phyloP scores from a whole-genome alignment of 1,139 yeast species.

The Debaryomyces psychrophilus region DNA sequence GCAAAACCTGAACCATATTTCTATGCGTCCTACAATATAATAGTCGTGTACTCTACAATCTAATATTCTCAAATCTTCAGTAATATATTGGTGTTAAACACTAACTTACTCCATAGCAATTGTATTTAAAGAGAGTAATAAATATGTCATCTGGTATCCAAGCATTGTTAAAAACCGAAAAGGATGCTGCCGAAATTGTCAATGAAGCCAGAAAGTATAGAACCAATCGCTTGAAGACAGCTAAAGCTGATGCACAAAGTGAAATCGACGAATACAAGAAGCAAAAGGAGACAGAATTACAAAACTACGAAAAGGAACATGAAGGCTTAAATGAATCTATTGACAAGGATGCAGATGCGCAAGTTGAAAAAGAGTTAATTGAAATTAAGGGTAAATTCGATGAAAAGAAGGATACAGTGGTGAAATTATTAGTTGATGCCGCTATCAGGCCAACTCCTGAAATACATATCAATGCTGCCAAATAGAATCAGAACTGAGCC shows the following conservation, averaged over 20 bases:
- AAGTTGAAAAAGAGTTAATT: slow-evolving; percentile 61
- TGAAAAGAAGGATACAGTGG: slow-evolving; percentile 67
- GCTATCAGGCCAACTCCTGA: slow-evolving; percentile 79
- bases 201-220: slow-evolving; percentile 88
- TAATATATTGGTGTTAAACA: not conserved
- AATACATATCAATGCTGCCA: slow-evolving; percentile 73
- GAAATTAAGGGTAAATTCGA: slow-evolving; percentile 65
- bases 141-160: slow-evolving; percentile 42
- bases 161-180: slow-evolving; percentile 71
- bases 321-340: slow-evolving; percentile 68
- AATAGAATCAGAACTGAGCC: not conserved
- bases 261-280: slow-evolving; percentile 88
- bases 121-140: slow-evolving; percentile 1
- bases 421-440: slow-evolving; percentile 76
- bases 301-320: slow-evolving; percentile 68
- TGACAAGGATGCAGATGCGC: slow-evolving; percentile 71
- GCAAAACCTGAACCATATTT: not conserved
- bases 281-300: slow-evolving; percentile 82
- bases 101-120: not conserved
- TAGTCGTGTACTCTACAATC: slow-evolving; percentile 4
- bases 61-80: slow-evolving; percentile 1
- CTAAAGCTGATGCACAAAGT: slow-evolving; percentile 87
- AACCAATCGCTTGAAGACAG: slow-evolving; percentile 87
- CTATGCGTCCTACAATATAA: not conserved
- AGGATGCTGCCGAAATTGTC: slow-evolving; percentile 94